Evolutionary conservation across 148 eudicot genomes (phyloP), one percentile per base, ranked within the genome.

Genomic region (Cornus suecica): DNA sequence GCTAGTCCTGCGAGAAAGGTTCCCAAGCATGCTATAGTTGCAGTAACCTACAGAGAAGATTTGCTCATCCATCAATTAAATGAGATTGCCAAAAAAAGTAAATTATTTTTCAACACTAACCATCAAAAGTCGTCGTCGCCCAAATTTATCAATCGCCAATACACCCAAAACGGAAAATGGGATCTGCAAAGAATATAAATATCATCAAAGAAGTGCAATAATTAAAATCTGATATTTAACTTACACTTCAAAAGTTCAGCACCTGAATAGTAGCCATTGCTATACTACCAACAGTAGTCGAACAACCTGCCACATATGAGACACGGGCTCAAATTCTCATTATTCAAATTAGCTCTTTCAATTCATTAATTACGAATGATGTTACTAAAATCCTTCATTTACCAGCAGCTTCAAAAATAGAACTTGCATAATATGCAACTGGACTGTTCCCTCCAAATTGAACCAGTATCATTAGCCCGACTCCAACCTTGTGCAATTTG

Each of bases 351-450:
- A 15, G 18, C 54, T 48, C 18, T 48, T 15, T 48, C 18, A 48
- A 15, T 48, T 11, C 54, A 48, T 48, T 48, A 15, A 3, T 48
- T 13, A 48, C 42, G 0, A 5, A 2, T 10, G 54, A 10, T 6
- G 41, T n/a, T n/a, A 68, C 2, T 34, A 7, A 58, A 52, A 31
- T 27, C 27, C 30, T 66, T 65, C 5, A 28, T 70, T 84, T 77
- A 93, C 97, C 92, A 75, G 98, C 89, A 69, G 88, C 78, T 80
- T 86, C 79, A 78, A 91, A 88, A 48, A 84, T 85, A 2, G 86
- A 75, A 45, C 71, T 77, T 51, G 96, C 92, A 80, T 91, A 93
- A 67, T 71, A 89, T 2, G 83, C 73, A 16, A 91, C 81, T 32
- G 84, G 96, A 61, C 74, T 77, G 29, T 83, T 68, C 8, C 98